These are phyloP conservation scores for Guillardia theta DNA, from an alignment of 78 protist species.

Conservation along the genomic window DNA sequence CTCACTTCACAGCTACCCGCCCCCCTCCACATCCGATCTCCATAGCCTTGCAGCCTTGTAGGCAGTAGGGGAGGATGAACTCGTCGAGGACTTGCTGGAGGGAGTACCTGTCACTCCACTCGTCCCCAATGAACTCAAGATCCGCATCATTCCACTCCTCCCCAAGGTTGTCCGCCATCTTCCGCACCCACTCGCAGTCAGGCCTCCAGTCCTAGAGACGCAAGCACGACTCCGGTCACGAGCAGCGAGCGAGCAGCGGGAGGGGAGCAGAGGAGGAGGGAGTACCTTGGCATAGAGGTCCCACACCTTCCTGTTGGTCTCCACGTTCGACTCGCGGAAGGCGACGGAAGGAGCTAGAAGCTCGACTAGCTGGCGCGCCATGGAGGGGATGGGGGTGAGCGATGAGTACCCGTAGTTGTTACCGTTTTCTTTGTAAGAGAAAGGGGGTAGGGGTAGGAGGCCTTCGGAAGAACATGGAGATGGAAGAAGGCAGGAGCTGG, in stretches of 20 bases:
- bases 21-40: background rate
- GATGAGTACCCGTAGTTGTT: too few species aligned
- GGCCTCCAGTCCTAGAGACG: background rate
- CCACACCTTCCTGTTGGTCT: background rate
- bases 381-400: too few species aligned
- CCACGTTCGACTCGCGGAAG: background rate
- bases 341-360: background rate
- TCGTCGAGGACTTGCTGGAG: background rate
- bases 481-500: too few species aligned
- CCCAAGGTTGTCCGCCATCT: constrained; percentile 17
- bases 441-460: too few species aligned
- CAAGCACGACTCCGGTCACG: too few species aligned
- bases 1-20: background rate
- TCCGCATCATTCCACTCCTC: background rate
- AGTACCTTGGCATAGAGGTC: background rate
- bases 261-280: background rate
- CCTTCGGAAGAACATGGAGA: too few species aligned
- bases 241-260: too few species aligned
- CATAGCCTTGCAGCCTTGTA: background rate
- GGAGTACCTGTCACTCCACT: background rate
- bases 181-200: background rate
- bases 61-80: background rate
- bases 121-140: background rate
- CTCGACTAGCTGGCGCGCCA: background rate
- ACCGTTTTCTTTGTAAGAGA: too few species aligned